Percentiles rank a stretch among this genome's conserved stretches.
Conservation (phyloP, 139 green algal genomes). For the Diplosphaera chodatii region DNA sequence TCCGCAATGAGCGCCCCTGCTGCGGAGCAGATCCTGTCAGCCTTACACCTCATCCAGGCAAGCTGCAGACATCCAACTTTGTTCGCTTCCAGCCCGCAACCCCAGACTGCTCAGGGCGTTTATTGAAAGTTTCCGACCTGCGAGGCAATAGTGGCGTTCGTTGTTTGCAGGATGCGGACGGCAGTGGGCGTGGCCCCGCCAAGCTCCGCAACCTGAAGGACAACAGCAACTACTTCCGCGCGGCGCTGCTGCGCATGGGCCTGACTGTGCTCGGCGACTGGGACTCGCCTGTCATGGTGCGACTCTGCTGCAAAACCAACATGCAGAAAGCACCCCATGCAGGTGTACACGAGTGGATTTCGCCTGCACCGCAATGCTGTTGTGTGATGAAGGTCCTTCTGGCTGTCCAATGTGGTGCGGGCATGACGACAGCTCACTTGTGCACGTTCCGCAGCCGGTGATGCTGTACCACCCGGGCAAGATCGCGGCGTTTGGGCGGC, state of each 20-base stretch:
- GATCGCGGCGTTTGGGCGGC: conserved; percentile 67
- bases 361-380: too few species aligned
- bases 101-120: too few species aligned
- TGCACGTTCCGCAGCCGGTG: conserved; percentile 57
- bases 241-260: conserved; percentile 64
- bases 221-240: conserved; percentile 92
- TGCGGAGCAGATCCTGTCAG: conserved; percentile 66
- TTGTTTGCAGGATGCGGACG: conserved; percentile 19
- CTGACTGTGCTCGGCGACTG: conserved; percentile 88
- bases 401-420: too few species aligned
- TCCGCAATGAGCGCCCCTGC: conserved; percentile 79
- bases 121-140: too few species aligned
- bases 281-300: conserved; percentile 90
- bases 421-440: too few species aligned
- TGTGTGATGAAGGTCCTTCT: too few species aligned
- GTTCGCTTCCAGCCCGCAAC: too few species aligned
- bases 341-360: too few species aligned
- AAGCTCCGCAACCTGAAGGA: conserved; percentile 85
- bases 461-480: conserved; percentile 93
- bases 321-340: too few species aligned
- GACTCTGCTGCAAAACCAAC: too few species aligned
- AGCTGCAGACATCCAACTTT: too few species aligned
- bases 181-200: conserved; percentile 37
- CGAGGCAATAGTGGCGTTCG: too few species aligned
- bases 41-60: conserved; percentile 71